Percentiles rank a stretch among this genome's conserved stretches.
phyloP scores from a whole-genome alignment of 2,329 filamentous ascomycete genomes.

The Xylariaceae sp. region DNA sequence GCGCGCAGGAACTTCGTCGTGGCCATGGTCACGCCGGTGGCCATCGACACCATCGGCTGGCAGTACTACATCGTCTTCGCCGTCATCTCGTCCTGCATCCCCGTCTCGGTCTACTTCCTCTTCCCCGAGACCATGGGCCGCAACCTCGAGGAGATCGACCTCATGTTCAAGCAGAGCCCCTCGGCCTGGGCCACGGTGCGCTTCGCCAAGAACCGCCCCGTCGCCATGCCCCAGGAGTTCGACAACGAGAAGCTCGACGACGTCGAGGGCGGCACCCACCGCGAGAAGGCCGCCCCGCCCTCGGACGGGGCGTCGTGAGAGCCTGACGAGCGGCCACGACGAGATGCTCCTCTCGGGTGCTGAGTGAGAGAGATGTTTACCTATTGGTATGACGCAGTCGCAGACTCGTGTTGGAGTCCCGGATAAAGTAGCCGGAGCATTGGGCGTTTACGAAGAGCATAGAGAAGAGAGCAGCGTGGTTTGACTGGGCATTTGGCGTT shows the following conservation, averaged over 20 bases:
- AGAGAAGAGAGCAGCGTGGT: too few relatives aligned
- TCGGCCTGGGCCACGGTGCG: constrained; percentile 28
- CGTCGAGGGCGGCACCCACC: too few relatives aligned
- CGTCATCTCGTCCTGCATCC: constrained; percentile 35
- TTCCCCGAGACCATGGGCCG: constrained; percentile 45
- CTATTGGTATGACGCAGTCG: too few relatives aligned
- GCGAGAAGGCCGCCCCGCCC: too few relatives aligned
- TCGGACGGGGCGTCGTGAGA: too few relatives aligned
- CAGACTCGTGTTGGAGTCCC: too few relatives aligned
- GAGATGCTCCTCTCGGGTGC: too few relatives aligned
- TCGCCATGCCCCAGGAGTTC: constrained; percentile 25
- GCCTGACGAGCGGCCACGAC: too few relatives aligned
- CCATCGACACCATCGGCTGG: constrained; percentile 43
- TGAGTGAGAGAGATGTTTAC: too few relatives aligned
- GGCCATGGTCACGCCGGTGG: constrained; percentile 36
- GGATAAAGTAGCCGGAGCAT: too few relatives aligned
- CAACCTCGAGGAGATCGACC: constrained; percentile 38
- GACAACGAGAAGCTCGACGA: constrained; percentile 3
- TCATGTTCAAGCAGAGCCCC: constrained; percentile 34
- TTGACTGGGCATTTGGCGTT: too few relatives aligned
- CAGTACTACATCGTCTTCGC: constrained; percentile 45
- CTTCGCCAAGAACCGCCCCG: constrained; percentile 28
- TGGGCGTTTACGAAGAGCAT: too few relatives aligned
- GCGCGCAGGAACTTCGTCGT: constrained; percentile 34
- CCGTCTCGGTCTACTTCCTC: constrained; percentile 35